These are phyloP conservation scores for Ophiostoma tasmaniense DNA, from an alignment of 2,329 filamentous ascomycete genomes.

Conservation along the genomic window DNA sequence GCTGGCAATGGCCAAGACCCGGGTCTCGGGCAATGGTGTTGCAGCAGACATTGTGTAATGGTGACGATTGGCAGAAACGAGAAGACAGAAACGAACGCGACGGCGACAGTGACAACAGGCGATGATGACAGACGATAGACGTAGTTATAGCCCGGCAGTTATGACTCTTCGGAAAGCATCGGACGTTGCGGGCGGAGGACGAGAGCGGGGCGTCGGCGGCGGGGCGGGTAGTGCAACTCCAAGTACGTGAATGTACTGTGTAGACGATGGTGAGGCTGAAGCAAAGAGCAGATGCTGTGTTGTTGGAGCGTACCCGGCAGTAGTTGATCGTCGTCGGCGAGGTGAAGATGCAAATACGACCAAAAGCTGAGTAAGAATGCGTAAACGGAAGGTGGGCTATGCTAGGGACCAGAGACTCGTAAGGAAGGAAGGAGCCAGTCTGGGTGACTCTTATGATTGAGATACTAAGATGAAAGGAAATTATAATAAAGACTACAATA, in stretches of 20 bases:
- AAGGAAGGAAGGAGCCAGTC: background rate
- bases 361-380: background rate
- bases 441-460: background rate
- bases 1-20: conserved; percentile 81
- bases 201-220: conserved; percentile 1
- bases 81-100: background rate
- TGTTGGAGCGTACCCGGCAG: background rate
- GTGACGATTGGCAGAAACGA: background rate
- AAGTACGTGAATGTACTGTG: background rate
- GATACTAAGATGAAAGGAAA: background rate
- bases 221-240: background rate
- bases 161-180: conserved; percentile 4
- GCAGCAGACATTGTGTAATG: conserved; percentile 30
- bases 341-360: background rate
- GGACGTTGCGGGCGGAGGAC: background rate
- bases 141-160: background rate
- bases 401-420: background rate
- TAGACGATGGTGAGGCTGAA: background rate
- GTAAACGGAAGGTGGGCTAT: background rate
- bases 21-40: conserved; percentile 46
- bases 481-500: background rate
- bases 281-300: background rate
- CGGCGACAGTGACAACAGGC: background rate
- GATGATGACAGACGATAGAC: background rate
- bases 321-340: background rate